Percentiles rank a stretch among this genome's conserved stretches.
phyloP scores from a whole-genome alignment of 208 protist genomes.

The Trypanosoma grayi region DNA sequence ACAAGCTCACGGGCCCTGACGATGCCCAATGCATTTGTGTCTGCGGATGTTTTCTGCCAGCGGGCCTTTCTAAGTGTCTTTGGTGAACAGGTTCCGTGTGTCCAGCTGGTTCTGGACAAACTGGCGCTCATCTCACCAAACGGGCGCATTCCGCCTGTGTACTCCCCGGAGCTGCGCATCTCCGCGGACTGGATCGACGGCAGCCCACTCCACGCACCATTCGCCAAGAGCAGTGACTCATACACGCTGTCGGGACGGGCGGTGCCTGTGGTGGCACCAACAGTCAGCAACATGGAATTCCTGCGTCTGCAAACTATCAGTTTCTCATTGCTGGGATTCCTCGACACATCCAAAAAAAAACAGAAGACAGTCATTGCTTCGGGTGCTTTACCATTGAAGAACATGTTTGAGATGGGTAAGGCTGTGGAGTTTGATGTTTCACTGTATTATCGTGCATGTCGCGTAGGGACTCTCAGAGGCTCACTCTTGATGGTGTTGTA shows the following conservation, averaged over 20 bases:
- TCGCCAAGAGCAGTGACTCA: slow-evolving; percentile 20
- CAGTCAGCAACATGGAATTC: slow-evolving; percentile 48
- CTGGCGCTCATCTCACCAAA: slow-evolving; percentile 27
- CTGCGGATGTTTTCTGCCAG: slow-evolving; percentile 60
- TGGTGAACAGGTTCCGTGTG: slow-evolving; percentile 37
- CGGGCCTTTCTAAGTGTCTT: slow-evolving; percentile 64
- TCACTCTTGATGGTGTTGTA: slow-evolving; percentile 37
- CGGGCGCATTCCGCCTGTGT: slow-evolving; percentile 32
- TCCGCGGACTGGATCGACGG: slow-evolving; percentile 43
- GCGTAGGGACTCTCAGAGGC: slow-evolving; percentile 42
- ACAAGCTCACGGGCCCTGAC: slow-evolving; percentile 52
- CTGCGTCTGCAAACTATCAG: slow-evolving; percentile 54
- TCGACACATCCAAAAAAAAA: slow-evolving; percentile 22
- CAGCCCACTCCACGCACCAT: slow-evolving; percentile 27
- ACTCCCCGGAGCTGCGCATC: slow-evolving; percentile 38
- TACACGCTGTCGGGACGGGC: slow-evolving; percentile 27
- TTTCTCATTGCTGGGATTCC: slow-evolving; percentile 47
- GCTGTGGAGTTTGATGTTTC: slow-evolving; percentile 34
- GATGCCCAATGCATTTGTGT: slow-evolving; percentile 53
- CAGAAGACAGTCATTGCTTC: slow-evolving; percentile 45
- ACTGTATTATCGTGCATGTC: slow-evolving; percentile 53
- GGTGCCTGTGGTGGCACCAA: slow-evolving; percentile 40
- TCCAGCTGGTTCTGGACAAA: slow-evolving; percentile 52
- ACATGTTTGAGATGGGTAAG: slow-evolving; percentile 37
- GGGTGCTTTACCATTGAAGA: slow-evolving; percentile 53